Evolutionary conservation across 495 filamentous ascomycete genomes (phyloP).

Genomic region (Xylaria sp.): DNA sequence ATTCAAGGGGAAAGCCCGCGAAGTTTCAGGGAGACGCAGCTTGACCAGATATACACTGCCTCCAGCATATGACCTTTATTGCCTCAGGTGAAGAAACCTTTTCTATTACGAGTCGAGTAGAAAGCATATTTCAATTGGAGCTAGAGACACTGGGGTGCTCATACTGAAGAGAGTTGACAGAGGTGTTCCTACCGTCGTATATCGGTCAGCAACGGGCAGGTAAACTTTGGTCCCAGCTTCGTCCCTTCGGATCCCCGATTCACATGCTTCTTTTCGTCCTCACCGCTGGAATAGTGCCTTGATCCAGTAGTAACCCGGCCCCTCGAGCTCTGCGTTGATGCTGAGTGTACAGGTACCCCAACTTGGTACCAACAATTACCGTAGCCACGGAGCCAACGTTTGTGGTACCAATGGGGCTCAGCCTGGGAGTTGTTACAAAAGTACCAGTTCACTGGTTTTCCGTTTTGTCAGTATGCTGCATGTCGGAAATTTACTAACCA

Average conservation of each 20-base stretch:
- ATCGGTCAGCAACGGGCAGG: not conserved
- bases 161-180: not conserved
- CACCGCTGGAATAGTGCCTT: conserved; percentile 18
- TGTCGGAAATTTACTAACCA: conserved; percentile 12
- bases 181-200: not conserved
- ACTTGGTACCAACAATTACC: conserved; percentile 16
- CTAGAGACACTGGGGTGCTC: not conserved
- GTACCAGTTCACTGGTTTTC: not conserved
- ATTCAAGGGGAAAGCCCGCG: not conserved
- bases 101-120: not conserved
- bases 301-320: not conserved
- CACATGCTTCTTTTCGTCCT: conserved; percentile 12
- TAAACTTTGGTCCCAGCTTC: not conserved
- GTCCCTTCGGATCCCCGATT: not conserved
- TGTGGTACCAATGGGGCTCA: not conserved
- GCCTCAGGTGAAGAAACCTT: not conserved
- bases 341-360: not conserved
- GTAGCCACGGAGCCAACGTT: not conserved
- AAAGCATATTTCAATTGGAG: not conserved
- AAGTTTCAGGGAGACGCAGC: not conserved
- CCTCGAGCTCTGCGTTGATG: not conserved
- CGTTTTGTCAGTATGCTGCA: not conserved
- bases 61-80: not conserved
- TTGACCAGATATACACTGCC: not conserved
- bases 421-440: not conserved